Conservation (phyloP, 495 filamentous ascomycete genomes). For the Oidiodendron maius region DNA sequence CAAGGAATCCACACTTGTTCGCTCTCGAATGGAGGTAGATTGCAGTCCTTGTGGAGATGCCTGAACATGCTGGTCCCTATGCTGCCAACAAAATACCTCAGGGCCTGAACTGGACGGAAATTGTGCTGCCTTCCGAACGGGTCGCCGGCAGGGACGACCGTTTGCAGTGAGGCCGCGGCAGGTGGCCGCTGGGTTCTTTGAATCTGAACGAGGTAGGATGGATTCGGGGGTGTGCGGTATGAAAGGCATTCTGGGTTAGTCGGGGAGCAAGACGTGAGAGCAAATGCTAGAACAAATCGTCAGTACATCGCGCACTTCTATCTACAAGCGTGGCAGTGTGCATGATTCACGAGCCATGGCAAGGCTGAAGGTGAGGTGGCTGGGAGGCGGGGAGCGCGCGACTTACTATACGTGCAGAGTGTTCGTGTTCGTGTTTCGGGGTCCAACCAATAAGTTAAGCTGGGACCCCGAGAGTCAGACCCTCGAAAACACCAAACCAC, state of each 20-base stretch:
- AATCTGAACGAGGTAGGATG: constrained; percentile 69
- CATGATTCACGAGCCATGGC: constrained; percentile 7
- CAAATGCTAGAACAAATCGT: constrained; percentile 11
- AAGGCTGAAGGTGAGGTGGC: not conserved
- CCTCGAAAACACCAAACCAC: too few relatives aligned
- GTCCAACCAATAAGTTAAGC: too few relatives aligned
- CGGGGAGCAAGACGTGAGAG: constrained; percentile 1
- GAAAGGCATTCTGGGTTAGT: constrained; percentile 19
- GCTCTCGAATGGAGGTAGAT: constrained; percentile 35
- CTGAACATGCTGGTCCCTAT: constrained; percentile 73
- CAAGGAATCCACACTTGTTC: constrained; percentile 77
- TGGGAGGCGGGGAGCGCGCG: constrained; percentile 1
- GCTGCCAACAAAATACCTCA: constrained; percentile 78
- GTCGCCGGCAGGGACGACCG: constrained; percentile 74
- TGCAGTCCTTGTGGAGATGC: constrained; percentile 8
- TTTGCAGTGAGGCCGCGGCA: constrained; percentile 77
- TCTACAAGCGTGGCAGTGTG: constrained; percentile 7
- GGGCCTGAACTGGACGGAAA: constrained; percentile 30
- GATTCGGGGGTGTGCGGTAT: constrained; percentile 82
- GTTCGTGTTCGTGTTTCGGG: too few relatives aligned
- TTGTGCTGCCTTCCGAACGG: constrained; percentile 40
- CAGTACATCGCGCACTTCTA: not conserved
- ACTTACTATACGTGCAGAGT: too few relatives aligned
- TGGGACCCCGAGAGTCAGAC: too few relatives aligned
- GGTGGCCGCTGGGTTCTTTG: constrained; percentile 74